These are phyloP conservation scores for Bothriochloa decipiens DNA, from an alignment of 176 grass and related monocot genomes.

Conservation along the genomic window DNA sequence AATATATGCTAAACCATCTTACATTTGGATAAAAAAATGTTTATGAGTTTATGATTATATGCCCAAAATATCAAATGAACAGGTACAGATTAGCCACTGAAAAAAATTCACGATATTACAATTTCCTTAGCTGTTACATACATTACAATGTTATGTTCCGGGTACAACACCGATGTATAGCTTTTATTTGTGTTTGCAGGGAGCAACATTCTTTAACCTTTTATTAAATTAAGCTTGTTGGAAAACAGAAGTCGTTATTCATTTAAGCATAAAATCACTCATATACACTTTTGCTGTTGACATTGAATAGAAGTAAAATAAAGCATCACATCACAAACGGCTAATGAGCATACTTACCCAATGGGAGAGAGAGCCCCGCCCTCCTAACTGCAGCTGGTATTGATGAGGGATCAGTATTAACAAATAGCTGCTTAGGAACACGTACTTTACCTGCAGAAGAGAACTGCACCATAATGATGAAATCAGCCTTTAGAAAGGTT, in stretches of 20 bases:
- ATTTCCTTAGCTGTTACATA: background rate
- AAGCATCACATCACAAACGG: constrained; percentile 26
- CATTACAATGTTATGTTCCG: background rate
- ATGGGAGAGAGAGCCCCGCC: constrained; percentile 80
- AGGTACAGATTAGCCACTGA: background rate
- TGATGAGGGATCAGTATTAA: constrained; percentile 77
- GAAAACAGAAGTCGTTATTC: constrained; percentile 3
- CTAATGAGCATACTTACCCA: constrained; percentile 54
- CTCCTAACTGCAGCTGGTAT: constrained; percentile 80
- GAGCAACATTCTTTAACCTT: background rate
- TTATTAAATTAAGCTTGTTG: background rate
- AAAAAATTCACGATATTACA: background rate
- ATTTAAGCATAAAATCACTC: background rate
- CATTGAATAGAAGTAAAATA: constrained; percentile 4
- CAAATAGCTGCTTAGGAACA: constrained; percentile 85
- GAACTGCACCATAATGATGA: constrained; percentile 55
- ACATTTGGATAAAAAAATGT: background rate
- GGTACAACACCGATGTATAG: background rate
- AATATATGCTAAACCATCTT: background rate
- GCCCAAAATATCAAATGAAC: background rate
- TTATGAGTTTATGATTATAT: background rate
- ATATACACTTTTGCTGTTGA: background rate
- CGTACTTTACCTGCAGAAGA: constrained; percentile 81
- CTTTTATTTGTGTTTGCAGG: background rate
- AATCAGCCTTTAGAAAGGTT: constrained; percentile 48